Conservation (phyloP, 352 stramenopile genomes). For the Phytopythium montanum region DNA sequence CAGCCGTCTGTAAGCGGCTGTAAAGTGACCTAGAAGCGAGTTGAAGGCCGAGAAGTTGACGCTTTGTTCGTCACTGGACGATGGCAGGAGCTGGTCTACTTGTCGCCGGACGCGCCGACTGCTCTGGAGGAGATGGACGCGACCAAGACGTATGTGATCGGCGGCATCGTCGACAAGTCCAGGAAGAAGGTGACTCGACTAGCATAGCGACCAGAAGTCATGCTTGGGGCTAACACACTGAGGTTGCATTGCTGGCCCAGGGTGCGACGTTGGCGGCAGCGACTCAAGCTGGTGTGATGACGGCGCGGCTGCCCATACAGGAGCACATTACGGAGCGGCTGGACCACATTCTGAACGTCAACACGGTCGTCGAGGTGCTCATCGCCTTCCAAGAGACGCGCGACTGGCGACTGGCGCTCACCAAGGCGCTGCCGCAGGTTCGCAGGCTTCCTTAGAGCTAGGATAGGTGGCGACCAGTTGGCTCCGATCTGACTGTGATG, state of each 20-base stretch:
- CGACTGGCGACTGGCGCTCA: constrained; percentile 51
- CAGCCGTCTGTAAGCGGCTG: constrained; percentile 14
- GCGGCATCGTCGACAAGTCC: constrained; percentile 78
- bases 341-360: constrained; percentile 82
- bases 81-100: constrained; percentile 54
- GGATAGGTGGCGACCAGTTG: not conserved
- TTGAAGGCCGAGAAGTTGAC: too few relatives aligned
- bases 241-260: too few relatives aligned
- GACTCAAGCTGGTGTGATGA: constrained; percentile 39
- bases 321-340: constrained; percentile 60
- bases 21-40: too few relatives aligned
- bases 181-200: constrained; percentile 60
- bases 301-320: constrained; percentile 66
- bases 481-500: constrained; percentile 3
- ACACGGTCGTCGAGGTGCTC: constrained; percentile 71
- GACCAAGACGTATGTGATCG: constrained; percentile 77
- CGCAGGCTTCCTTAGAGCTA: not conserved
- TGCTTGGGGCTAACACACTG: not conserved
- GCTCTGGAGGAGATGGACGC: constrained; percentile 52
- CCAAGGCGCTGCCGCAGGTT: constrained; percentile 52
- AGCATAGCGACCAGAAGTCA: too few relatives aligned
- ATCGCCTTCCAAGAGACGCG: constrained; percentile 41
- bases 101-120: constrained; percentile 71
- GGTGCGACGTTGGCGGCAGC: constrained; percentile 55
- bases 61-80: not conserved